Conservation (phyloP, 1,284 basidiomycete genomes). For the Chalciporus piperatoides region DNA sequence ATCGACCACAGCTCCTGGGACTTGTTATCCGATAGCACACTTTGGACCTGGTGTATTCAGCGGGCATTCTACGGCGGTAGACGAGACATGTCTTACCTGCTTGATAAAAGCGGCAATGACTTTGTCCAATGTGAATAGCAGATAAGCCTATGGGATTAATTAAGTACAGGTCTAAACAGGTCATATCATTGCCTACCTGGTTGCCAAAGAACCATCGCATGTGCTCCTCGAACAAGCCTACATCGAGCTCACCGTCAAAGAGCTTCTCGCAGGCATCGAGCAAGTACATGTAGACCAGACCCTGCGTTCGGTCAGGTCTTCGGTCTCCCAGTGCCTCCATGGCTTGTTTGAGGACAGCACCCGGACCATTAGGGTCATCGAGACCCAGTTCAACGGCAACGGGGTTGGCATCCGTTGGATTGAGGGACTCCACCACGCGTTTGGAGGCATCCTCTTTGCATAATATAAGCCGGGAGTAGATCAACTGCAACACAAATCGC, state of each 20-base stretch:
- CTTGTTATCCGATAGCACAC: conserved; percentile 69
- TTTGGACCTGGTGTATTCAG: conserved; percentile 66
- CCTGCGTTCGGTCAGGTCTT: conserved; percentile 38
- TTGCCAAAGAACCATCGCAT: conserved; percentile 96
- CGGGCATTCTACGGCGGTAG: neutral
- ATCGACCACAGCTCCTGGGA: conserved; percentile 71
- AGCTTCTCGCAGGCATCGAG: conserved; percentile 91
- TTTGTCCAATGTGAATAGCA: conserved; percentile 90
- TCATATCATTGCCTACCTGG: conserved; percentile 56
- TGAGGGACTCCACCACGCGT: conserved; percentile 57
- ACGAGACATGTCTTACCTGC: conserved; percentile 51
- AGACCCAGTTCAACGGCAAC: conserved; percentile 70
- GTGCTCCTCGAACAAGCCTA: conserved; percentile 88
- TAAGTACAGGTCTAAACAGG: conserved; percentile 13
- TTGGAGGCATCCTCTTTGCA: conserved; percentile 81
- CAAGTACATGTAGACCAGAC: conserved; percentile 84
- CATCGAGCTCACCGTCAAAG: conserved; percentile 92
- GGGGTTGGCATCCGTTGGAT: conserved; percentile 60
- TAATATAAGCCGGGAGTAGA: conserved; percentile 84
- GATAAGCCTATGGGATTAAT: conserved; percentile 60
- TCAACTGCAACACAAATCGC: conserved; percentile 50
- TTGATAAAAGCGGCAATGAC: conserved; percentile 84
- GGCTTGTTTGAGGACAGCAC: conserved; percentile 62
- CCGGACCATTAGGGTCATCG: conserved; percentile 72
- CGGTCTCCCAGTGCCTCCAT: conserved; percentile 46